These are phyloP conservation scores for Parachlorella kessleri DNA, from an alignment of 139 green algal species.

Conservation along the genomic window DNA sequence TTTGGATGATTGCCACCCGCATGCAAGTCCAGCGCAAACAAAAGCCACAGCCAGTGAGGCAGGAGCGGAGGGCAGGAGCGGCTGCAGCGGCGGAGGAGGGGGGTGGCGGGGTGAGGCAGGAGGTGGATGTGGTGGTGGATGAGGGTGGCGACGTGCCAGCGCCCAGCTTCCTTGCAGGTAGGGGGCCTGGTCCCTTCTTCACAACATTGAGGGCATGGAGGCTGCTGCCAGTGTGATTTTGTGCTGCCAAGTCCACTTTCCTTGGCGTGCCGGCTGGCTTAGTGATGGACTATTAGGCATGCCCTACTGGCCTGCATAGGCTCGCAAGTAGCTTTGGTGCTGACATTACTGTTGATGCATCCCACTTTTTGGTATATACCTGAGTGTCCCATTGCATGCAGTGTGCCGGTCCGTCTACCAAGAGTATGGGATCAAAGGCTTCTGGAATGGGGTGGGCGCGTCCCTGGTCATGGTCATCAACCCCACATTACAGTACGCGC, in stretches of 20 bases:
- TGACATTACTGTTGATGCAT: too few relatives aligned
- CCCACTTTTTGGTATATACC: too few relatives aligned
- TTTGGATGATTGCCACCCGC: constrained; percentile 90
- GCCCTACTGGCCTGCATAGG: too few relatives aligned
- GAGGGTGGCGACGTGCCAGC: not conserved
- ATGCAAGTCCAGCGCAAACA: constrained; percentile 69
- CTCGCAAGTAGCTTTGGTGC: too few relatives aligned
- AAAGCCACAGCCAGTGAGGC: not conserved
- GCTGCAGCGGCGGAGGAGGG: not conserved
- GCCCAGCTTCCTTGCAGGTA: constrained; percentile 7
- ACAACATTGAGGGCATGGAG: too few relatives aligned
- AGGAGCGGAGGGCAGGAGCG: not conserved
- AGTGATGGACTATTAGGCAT: too few relatives aligned
- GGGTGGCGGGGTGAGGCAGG: not conserved
- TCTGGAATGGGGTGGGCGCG: constrained; percentile 87
- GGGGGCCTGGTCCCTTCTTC: too few relatives aligned
- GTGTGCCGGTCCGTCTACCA: constrained; percentile 15
- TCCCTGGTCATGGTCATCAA: constrained; percentile 89
- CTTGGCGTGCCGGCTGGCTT: too few relatives aligned
- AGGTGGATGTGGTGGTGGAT: not conserved
- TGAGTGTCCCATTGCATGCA: too few relatives aligned
- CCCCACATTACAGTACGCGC: constrained; percentile 85
- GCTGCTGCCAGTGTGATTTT: too few relatives aligned
- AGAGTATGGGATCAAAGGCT: constrained; percentile 52
- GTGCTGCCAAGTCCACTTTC: too few relatives aligned